phyloP scores from a whole-genome alignment of 2,329 filamentous ascomycete genomes.

The Alternaria burnsii region DNA sequence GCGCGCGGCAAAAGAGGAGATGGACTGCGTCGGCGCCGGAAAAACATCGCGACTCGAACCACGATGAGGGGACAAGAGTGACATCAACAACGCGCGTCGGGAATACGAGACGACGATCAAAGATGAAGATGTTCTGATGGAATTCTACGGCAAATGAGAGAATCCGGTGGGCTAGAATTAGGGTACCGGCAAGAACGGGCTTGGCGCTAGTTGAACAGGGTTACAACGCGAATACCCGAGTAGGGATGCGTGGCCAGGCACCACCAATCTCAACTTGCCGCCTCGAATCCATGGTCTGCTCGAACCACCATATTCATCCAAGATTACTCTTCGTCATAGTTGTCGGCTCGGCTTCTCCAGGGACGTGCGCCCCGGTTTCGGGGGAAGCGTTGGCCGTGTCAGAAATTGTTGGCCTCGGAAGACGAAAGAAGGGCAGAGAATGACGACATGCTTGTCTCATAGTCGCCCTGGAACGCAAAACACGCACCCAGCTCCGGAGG shows the following conservation, averaged over 20 bases:
- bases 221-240: not conserved
- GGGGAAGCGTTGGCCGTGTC: conserved; percentile 4
- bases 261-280: not conserved
- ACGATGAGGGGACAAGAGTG: not conserved
- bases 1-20: not conserved
- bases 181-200: conserved; percentile 2
- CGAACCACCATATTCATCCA: not conserved
- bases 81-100: conserved; percentile 5
- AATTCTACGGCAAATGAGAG: not conserved
- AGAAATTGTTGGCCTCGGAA: conserved; percentile 2
- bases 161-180: not conserved
- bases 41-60: not conserved
- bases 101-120: not conserved
- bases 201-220: conserved; percentile 2
- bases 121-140: not conserved
- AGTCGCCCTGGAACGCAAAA: not conserved
- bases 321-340: conserved; percentile 5
- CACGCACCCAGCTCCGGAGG: not conserved
- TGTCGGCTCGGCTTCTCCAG: not conserved
- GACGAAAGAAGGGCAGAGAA: not conserved
- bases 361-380: conserved; percentile 1
- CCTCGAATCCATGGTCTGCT: not conserved
- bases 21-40: not conserved
- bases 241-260: conserved; percentile 4
- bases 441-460: conserved; percentile 27